Conservation (phyloP, 306 rosid genomes). For the Quercus berberidifolia region DNA sequence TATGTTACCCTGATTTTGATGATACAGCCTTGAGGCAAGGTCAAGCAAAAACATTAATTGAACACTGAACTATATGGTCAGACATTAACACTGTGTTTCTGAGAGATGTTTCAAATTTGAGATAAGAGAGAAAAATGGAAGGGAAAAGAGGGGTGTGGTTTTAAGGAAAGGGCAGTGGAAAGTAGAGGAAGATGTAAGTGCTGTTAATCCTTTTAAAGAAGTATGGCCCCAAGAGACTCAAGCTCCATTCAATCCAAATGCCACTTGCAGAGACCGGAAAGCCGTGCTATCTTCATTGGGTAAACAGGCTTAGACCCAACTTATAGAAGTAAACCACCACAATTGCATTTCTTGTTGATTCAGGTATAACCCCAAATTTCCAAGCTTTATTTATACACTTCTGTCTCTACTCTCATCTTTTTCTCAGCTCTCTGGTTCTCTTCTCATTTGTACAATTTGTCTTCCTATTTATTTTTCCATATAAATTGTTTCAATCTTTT, state of each 20-base stretch:
- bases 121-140: constrained; percentile 29
- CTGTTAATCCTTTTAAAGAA: constrained; percentile 57
- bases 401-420: no score
- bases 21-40: neutral
- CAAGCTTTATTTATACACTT: no score
- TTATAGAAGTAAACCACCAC: constrained; percentile 52
- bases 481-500: no score
- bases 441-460: no score
- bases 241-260: constrained; percentile 99
- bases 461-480: no score
- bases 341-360: no score
- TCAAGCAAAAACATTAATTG: neutral
- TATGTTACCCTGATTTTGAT: neutral
- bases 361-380: no score
- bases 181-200: constrained; percentile 67
- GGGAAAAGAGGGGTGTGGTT: constrained; percentile 48
- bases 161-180: constrained; percentile 81
- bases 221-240: constrained; percentile 80
- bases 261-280: constrained; percentile 82
- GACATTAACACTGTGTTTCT: neutral
- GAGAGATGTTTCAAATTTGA: neutral
- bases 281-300: constrained; percentile 96
- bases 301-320: constrained; percentile 84
- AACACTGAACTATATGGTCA: no score
- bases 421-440: no score